These are phyloP conservation scores for Camellia sinensis DNA, from an alignment of 148 eudicot species.

Conservation along the genomic window DNA sequence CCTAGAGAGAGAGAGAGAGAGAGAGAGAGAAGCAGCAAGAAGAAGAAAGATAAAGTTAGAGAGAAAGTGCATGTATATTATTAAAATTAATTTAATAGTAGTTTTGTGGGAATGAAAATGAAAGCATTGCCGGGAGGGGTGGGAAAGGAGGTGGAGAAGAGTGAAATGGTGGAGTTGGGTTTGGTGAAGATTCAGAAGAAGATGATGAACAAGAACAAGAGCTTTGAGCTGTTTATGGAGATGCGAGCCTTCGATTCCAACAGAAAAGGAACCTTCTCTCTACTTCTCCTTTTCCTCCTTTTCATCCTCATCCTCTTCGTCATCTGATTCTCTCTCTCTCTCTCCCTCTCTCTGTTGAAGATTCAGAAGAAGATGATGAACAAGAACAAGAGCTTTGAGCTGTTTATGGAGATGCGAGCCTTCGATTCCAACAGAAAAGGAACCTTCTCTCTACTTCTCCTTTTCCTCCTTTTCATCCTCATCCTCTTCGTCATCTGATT, in stretches of 20 bases:
- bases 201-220: background rate
- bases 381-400: background rate
- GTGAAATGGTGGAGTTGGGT: conserved; percentile 11
- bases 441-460: conserved; percentile 57
- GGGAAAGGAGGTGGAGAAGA: conserved; percentile 22
- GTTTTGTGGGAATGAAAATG: conserved; percentile 19
- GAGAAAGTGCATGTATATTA: too few relatives aligned
- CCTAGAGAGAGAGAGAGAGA: too few relatives aligned
- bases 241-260: conserved; percentile 38
- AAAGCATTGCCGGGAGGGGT: conserved; percentile 34
- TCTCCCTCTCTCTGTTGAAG: too few relatives aligned
- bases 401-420: conserved; percentile 53
- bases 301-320: conserved; percentile 62
- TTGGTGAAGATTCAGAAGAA: background rate
- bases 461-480: conserved; percentile 66
- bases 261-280: conserved; percentile 36
- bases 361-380: background rate
- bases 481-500: conserved; percentile 61
- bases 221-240: conserved; percentile 33
- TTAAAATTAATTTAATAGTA: too few relatives aligned
- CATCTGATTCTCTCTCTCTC: conserved; percentile 35
- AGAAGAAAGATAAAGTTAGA: too few relatives aligned
- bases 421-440: conserved; percentile 18
- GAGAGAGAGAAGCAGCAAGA: too few relatives aligned
- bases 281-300: conserved; percentile 69